These are phyloP conservation scores for Corniculantispora saksenae DNA, from an alignment of 2,329 filamentous ascomycete genomes.

Conservation along the genomic window DNA sequence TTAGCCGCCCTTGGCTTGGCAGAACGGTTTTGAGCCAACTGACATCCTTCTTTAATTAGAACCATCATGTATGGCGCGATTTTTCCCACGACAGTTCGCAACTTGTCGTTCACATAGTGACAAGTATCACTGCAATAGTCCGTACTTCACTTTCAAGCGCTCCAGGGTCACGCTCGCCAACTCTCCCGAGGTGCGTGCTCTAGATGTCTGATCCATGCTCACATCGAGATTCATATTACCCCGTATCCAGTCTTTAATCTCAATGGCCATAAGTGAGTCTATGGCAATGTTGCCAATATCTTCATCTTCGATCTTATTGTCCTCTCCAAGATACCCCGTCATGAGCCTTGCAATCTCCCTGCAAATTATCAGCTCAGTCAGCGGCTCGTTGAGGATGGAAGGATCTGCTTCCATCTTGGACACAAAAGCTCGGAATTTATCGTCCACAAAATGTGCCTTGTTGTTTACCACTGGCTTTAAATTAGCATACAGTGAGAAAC, in stretches of 20 bases:
- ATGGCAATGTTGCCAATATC: constrained; percentile 7
- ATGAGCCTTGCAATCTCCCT: constrained; percentile 1
- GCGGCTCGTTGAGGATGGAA: background rate
- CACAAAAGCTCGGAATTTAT: background rate
- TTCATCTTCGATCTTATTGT: background rate
- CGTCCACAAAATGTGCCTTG: background rate
- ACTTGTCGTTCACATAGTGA: too few relatives aligned
- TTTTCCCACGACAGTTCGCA: too few relatives aligned
- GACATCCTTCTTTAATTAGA: too few relatives aligned
- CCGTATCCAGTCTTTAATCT: constrained; percentile 9
- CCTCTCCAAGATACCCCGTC: background rate
- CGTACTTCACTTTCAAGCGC: constrained; percentile 1
- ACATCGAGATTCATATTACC: constrained; percentile 7
- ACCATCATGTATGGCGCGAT: too few relatives aligned
- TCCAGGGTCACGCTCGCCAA: background rate
- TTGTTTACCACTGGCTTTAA: background rate
- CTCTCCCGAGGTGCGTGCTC: background rate
- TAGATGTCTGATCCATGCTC: constrained; percentile 8
- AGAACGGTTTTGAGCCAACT: too few relatives aligned
- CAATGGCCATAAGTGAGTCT: constrained; percentile 8
- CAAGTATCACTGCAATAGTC: background rate
- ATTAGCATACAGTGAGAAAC: constrained; percentile 1
- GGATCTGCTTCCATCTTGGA: background rate
- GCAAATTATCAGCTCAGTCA: background rate
- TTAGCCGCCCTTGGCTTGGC: too few relatives aligned